Evolutionary conservation across 257 asterid species (phyloP), one percentile per base, ranked within the genome.

Genomic region (Ballota nigra): DNA sequence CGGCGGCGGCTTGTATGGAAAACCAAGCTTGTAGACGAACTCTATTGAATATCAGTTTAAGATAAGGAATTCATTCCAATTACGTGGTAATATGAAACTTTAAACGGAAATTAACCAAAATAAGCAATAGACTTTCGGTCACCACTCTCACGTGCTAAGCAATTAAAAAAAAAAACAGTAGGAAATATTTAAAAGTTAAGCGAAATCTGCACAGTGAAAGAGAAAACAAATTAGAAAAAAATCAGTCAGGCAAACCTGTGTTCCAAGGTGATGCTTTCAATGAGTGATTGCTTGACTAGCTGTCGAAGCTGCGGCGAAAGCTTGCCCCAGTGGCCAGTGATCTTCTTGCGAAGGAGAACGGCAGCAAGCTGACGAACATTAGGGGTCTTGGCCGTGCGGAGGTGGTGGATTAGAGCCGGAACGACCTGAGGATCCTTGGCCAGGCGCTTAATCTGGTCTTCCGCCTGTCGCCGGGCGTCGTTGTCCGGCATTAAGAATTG

Each of bases 361-460:
- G 99, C 99, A 59, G 99, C 91, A 11, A 94, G 95, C 73, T 94
- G 99, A 12, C 99, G 92, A 63, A 94, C 99, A 67, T 94, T 91
- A 51, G 97, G 99, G 22, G 99, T 94, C 82, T 94, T 94, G 63
- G 99, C 99, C 4, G 99, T 94, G 65, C 99, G 99, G 36, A 94
- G 96, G 78, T 91, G 99, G 72, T 94, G 96, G 13, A 84, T 71
- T 2, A 94, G 81, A 31, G 98, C 93, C n/a, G 99, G 97, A 6
- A 94, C 96, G 75, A 94, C 99, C 89, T 89, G 93, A 11, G 99
- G 98, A 80, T 94, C 98, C 95, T 94, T 94, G 0, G 97, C 84
- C 51, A 91, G 71, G 12, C 99, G 92, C 89, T 91, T 94, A 59
- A 94, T 94, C 80, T 94, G 99, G 68, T 94, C 99, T 85, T 94